A percentile compares a stretch with the other conserved stretches of the same genome.
Evolutionary conservation across 2,329 filamentous ascomycete species (phyloP).

Genomic region (Neopestalotiopsis clavispora): DNA sequence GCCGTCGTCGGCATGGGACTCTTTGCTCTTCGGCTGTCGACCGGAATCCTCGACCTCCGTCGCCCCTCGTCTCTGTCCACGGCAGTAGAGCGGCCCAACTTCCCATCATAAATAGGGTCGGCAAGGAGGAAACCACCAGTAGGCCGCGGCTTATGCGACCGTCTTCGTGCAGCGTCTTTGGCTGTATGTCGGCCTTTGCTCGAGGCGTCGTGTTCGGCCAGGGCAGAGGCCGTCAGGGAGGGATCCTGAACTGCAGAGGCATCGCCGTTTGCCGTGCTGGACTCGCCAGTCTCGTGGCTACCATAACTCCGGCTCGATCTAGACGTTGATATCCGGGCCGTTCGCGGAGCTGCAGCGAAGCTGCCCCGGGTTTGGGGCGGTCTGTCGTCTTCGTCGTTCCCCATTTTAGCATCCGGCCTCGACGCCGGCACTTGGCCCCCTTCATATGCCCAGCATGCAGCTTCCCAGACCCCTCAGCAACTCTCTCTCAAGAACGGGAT

Average conservation of each 20-base stretch:
- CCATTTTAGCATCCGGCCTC: slow-evolving; percentile 17
- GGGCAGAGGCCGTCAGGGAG: slow-evolving; percentile 22
- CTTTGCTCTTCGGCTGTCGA: slow-evolving; percentile 34
- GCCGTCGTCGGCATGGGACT: slow-evolving; percentile 21
- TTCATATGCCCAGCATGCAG: slow-evolving; percentile 10
- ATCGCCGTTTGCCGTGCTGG: slow-evolving; percentile 43
- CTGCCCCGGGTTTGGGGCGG: slow-evolving; percentile 11
- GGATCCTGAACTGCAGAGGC: slow-evolving; percentile 21
- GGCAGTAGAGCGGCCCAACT: slow-evolving; percentile 26
- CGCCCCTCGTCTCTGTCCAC: slow-evolving; percentile 36
- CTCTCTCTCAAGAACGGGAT: not conserved
- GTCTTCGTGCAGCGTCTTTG: slow-evolving; percentile 28
- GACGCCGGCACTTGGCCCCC: not conserved
- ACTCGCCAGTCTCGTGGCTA: slow-evolving; percentile 50
- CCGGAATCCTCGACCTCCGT: slow-evolving; percentile 33
- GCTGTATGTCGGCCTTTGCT: slow-evolving; percentile 23
- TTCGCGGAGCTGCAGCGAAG: slow-evolving; percentile 24
- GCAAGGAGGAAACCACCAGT: slow-evolving; percentile 57
- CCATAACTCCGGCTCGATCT: slow-evolving; percentile 36
- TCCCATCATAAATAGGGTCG: slow-evolving; percentile 42
- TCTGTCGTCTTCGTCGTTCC: slow-evolving; percentile 15
- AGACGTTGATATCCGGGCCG: slow-evolving; percentile 33
- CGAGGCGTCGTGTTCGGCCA: slow-evolving; percentile 21
- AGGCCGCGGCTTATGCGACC: slow-evolving; percentile 48
- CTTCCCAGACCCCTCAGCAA: not conserved